Base-by-base conservation (phyloP, 805 yeast genomes). In the Candida berthetii region DNA sequence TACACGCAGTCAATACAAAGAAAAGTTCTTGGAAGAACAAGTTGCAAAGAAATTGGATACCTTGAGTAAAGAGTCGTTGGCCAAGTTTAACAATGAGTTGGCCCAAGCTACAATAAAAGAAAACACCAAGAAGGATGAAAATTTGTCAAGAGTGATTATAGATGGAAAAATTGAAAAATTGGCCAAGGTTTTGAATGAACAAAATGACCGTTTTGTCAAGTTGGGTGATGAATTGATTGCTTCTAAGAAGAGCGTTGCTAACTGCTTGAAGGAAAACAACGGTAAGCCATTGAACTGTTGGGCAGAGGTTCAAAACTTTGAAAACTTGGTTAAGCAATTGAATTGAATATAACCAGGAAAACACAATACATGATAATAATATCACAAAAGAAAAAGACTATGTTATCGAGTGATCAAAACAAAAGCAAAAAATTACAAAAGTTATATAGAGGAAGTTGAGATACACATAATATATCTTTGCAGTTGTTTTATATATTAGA, bases 261-360 rank as follows among this genome's bases (percentile, higher is more conserved):
- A 65, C 34, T 87, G 96, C 60, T 69, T 87, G 55, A 37, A 55
- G 14, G 71, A 69, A 49, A 73, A 72, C 38, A 82, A 81, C 59
- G 83, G 79, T 18, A 79, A 71, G 57, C 80, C 85, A 18, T 72
- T 87, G 59, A 80, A 84, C 60, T 87, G 96, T 60, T 84, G 89
- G 82, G 86, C 83, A 33, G 85, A 84, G 55, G 85, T 85, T 16
- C 78, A 82, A 55, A 64, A 70, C 42, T 86, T 87, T 62, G 84
- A 79, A 57, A 71, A 69, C 48, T 60, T 78, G 47, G 84, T 80
- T 15, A 67, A 68, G 48, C 65, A 69, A 47, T 64, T 74, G 47
- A 74, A 63, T 49, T 39, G 35, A 37, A 38, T 7, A 29, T 8
- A 24, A 29, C 34, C 29, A 27, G 6, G 11, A n/a, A 25, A 27